These are phyloP conservation scores for Austropuccinia psidii DNA, from an alignment of 1,284 basidiomycete genomes.

Conservation along the genomic window DNA sequence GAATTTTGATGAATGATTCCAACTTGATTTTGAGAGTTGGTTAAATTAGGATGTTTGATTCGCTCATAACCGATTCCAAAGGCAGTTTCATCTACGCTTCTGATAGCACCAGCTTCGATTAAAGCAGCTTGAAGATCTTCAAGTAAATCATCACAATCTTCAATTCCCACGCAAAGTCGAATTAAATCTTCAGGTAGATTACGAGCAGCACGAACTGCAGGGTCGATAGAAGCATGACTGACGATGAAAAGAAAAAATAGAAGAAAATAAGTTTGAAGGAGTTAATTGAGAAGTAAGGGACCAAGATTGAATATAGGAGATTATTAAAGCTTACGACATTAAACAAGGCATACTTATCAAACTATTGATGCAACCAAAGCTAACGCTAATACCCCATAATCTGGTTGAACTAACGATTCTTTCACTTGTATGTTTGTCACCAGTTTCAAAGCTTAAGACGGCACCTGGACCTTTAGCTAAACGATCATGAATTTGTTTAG, in stretches of 20 bases:
- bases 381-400: slow-evolving; percentile 95
- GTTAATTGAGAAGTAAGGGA: background rate
- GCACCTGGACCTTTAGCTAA: slow-evolving; percentile 86
- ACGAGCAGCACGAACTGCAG: slow-evolving; percentile 80
- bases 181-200: slow-evolving; percentile 96
- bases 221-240: slow-evolving; percentile 95
- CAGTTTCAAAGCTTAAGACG: slow-evolving; percentile 90
- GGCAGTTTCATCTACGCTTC: slow-evolving; percentile 36
- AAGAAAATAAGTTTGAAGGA: slow-evolving; percentile 1
- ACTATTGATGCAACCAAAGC: slow-evolving; percentile 96
- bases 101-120: slow-evolving; percentile 80
- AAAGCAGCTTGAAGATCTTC: slow-evolving; percentile 92
- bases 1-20: background rate
- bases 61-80: slow-evolving; percentile 37
- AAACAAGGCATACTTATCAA: slow-evolving; percentile 99
- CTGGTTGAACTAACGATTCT: slow-evolving; percentile 83
- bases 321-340: slow-evolving; percentile 75
- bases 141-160: slow-evolving; percentile 83
- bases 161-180: slow-evolving; percentile 95
- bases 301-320: slow-evolving; percentile 22
- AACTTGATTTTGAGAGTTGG: slow-evolving; percentile 37
- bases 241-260: slow-evolving; percentile 36
- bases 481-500: slow-evolving; percentile 74
- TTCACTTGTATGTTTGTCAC: slow-evolving; percentile 81
- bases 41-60: background rate